Percentiles rank a stretch among this genome's conserved stretches.
These are phyloP conservation scores for Yamadazyma scolyti DNA, from an alignment of 805 yeast species.

Conservation along the genomic window DNA sequence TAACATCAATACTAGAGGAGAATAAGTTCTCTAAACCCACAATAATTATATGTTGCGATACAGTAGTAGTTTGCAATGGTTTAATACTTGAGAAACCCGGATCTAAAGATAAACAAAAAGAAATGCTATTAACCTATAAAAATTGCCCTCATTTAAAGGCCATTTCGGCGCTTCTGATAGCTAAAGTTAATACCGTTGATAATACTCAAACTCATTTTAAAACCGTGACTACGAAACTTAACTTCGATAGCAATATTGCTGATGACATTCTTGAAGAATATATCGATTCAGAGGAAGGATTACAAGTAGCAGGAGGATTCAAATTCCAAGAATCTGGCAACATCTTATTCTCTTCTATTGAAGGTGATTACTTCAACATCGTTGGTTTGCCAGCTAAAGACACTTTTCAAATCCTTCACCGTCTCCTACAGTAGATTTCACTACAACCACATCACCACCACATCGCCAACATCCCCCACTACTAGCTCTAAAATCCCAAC, in stretches of 20 bases:
- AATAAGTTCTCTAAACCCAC: constrained; percentile 5
- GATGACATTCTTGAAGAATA: constrained; percentile 60
- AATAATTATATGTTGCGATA: constrained; percentile 63
- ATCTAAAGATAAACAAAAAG: constrained; percentile 22
- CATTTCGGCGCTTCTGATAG: constrained; percentile 30
- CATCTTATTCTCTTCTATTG: constrained; percentile 54
- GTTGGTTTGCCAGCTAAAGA: constrained; percentile 79
- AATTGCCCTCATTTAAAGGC: constrained; percentile 21
- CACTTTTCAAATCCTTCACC: no score
- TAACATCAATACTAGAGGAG: constrained; percentile 48
- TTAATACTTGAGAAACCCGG: constrained; percentile 75
- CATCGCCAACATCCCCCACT: no score
- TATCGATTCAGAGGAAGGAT: constrained; percentile 69
- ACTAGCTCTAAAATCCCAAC: no score
- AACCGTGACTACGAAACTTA: constrained; percentile 40
- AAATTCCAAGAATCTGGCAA: constrained; percentile 75
- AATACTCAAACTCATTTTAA: not conserved
- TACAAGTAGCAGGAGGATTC: constrained; percentile 89
- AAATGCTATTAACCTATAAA: constrained; percentile 25
- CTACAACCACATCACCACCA: no score
- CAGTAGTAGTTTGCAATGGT: constrained; percentile 60
- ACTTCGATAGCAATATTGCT: constrained; percentile 41
- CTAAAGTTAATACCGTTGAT: constrained; percentile 12
- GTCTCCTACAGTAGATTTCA: no score
- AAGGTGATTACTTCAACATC: constrained; percentile 82